Evolutionary conservation across 2,329 filamentous ascomycete species (phyloP), one percentile per base, ranked within the genome.

Genomic region (Sporothrix brunneoviolacea): DNA sequence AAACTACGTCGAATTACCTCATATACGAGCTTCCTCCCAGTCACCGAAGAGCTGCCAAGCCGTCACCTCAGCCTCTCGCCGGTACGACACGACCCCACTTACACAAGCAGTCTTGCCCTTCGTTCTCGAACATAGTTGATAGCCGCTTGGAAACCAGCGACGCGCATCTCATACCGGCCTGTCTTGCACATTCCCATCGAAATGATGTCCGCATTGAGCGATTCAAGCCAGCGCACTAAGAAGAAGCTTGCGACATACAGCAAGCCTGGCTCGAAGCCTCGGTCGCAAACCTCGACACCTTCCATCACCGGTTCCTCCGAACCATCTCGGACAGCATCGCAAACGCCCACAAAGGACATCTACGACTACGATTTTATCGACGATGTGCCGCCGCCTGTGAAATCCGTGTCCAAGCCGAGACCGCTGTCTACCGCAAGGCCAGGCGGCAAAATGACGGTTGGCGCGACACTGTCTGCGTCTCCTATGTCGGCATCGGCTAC

Each of bases 221-320:
- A 58, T 33, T 27, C 54, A 43, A 55, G 56, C 37, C 53, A 61
- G 39, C 57, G 57, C 8, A 54, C 62, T 39, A 62, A 62, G 44
- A 64, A 61, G 53, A 63, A 61, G 48, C 48, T 60, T 22, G 56
- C 58, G 6, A 61, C 63, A n/a, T 65, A 65, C 40, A 63, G 64
- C 35, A 64, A 59, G 47, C 49, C 58, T 2, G 16, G 30, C 22
- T 53, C 58, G 15, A 61, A 58, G 22, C 55, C 58, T 40, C 58
- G 57, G 32, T 30, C 52, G 16, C 55, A 55, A 18, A 35, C 53
- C 1, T 48, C 50, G 9, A 49, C 50, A 22, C 42, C 46, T 15
- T 16, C 41, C n/a, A 13, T 30, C 39, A 33, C 54, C 3, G 42
- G 42, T 19, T 33, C 46, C 18, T 47, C 51, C 27, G 36, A 33